Base-by-base conservation (phyloP, 176 grass and related monocot genomes). In the Oryza australiensis region DNA sequence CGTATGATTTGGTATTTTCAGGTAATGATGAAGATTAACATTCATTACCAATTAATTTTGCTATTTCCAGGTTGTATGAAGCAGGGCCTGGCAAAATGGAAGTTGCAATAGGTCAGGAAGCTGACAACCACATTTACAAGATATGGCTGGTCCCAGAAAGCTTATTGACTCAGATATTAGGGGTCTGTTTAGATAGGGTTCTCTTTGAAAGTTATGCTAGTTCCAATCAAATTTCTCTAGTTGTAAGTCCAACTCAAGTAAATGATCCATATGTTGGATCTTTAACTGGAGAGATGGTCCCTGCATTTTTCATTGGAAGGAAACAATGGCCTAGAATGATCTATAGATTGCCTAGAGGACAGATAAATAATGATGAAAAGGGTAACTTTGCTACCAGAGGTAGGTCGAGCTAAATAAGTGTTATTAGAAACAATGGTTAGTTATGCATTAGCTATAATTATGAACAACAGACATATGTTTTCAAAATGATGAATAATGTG, bases 1-100 rank as follows among this genome's bases (percentile, higher is more conserved):
- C 51, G 53, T 83, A 29, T 51, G 74, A 72, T 68, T 26, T 9
- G 13, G 13, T 26, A 68, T 37, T 69, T 80, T 29, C 7, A 68
- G 77, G 15, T 7, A 37, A 16, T 51, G n/a, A 55, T 86, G 23
- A 76, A 57, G 40, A 55, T 49, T 23, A 34, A 34, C 4, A 75
- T 9, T 67, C 48, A 38, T 62, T 76, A 8, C 33, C 23, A 40
- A 41, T 15, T 43, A 8, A 2, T 76, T 76, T 60, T 63, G 10
- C 9, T 24, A 60, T 24, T 24, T 24, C 55, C 55, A 24, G 12
- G 16, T 33, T n/a, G 0, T 42, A 45, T 3, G 18, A 68, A 53
- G 18, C 40, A 82, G 38, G 35, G 20, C 16, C 15, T 43, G 26
- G 35, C 3, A 20, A 20, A 62, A 15, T 22, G 5, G 41, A 4